Base-by-base conservation (phyloP, 305 asterid genomes). In the Andrographis paniculata region DNA sequence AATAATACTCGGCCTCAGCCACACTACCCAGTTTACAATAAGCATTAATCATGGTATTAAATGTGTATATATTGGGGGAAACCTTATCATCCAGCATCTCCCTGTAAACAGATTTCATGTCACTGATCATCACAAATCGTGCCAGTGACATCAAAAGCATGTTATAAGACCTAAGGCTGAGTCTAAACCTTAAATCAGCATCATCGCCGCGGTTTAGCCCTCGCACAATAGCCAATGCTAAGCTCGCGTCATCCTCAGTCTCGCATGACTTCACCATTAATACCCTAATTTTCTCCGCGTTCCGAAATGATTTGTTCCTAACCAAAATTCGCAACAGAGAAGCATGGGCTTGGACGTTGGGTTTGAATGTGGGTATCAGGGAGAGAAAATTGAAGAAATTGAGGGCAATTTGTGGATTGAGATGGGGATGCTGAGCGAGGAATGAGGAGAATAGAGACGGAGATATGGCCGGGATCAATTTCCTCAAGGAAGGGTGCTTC, bases 1-100 rank as follows among this genome's bases (percentile, higher is more conserved):
- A 42, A 64, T 76, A 82, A 64, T 65, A 33, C 46, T 68, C 73
- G 17, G 94, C 96, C 63, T 75, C 79, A 23, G 50, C 31, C 54
- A 86, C 76, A 69, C 71, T 56, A 27, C 86, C 94, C 75, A 86
- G 42, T 64, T 82, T 79, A 73, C 94, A 86, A 39, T 59, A 75
- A 11, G 67, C 94, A 66, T 82, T 75, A 52, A 86, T 78, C 82
- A 86, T 67, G 7, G 89, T 71, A 64, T 86, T 82, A 50, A 73
- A 82, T 5, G 94, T 79, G 50, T 82, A 82, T 27, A 86, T 68
- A 75, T 82, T 84, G 0, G 88, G 96, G 4, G 70, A 57, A 40
- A 86, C 51, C 62, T 66, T 63, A 64, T 77, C 82, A n/a, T 67
- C 66, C 68, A 75, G 58, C 86, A 82, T 79, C 68, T 80, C 82